Evolutionary conservation across 768 basidiomycete genomes (phyloP).

Genomic region (Strobilomyces dryophilus): DNA sequence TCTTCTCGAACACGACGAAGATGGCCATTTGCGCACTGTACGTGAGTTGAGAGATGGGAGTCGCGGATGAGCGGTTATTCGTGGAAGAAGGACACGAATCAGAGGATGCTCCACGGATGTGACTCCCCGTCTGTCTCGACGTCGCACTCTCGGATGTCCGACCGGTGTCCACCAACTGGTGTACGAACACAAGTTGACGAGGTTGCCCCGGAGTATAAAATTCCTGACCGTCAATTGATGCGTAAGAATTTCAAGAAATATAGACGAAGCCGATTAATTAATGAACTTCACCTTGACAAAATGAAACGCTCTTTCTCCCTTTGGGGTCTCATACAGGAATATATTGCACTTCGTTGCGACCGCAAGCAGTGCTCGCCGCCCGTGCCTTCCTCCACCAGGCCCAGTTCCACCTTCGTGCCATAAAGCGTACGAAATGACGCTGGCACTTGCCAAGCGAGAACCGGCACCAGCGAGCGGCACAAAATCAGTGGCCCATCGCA

Average conservation of each 20-base stretch:
- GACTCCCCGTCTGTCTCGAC: conserved; percentile 25
- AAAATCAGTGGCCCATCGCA: conserved; percentile 86
- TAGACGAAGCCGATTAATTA: background rate
- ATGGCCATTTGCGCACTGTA: conserved; percentile 73
- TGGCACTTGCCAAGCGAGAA: conserved; percentile 55
- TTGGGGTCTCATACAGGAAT: conserved; percentile 75
- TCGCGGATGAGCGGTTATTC: conserved; percentile 20
- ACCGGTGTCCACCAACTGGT: conserved; percentile 56
- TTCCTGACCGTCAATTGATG: conserved; percentile 46
- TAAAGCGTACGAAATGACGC: conserved; percentile 63
- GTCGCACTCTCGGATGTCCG: conserved; percentile 42
- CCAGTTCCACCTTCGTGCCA: conserved; percentile 55
- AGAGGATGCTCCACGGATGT: conserved; percentile 41
- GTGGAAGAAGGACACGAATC: conserved; percentile 33
- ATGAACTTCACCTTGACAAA: conserved; percentile 58
- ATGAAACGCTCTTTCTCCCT: conserved; percentile 76
- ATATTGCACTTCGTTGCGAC: conserved; percentile 73
- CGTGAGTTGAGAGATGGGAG: conserved; percentile 33
- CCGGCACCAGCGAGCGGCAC: conserved; percentile 69
- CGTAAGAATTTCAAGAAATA: background rate
- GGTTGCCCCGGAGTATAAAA: conserved; percentile 77
- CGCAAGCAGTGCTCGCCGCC: conserved; percentile 55
- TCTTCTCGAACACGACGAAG: conserved; percentile 87
- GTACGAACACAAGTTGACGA: conserved; percentile 63
- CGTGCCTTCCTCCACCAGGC: conserved; percentile 42